Percentiles rank a stretch among this genome's conserved stretches.
These are phyloP conservation scores for Phialophora tarda DNA, from an alignment of 2,329 filamentous ascomycete species.

Conservation along the genomic window DNA sequence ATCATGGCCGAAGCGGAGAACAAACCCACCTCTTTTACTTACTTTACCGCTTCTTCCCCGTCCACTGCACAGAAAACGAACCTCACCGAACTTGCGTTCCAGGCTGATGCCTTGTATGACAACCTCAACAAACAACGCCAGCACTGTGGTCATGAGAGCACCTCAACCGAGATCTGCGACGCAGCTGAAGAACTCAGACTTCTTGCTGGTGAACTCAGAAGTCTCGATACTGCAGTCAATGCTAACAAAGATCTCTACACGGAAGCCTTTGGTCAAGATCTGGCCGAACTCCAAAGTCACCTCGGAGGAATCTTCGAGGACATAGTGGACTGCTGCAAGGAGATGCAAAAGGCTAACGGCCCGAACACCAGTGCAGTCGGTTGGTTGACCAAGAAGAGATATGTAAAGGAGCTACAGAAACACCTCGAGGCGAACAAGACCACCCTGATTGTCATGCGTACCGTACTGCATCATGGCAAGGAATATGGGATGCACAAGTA, in stretches of 20 bases:
- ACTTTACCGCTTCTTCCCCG: background rate
- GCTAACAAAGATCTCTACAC: conserved; percentile 36
- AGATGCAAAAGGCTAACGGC: conserved; percentile 37
- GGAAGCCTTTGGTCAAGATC: conserved; percentile 37
- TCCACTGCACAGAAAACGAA: background rate
- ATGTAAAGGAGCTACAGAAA: conserved; percentile 37
- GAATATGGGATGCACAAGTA: conserved; percentile 39
- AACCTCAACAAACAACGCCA: conserved; percentile 29
- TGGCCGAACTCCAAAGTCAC: conserved; percentile 35
- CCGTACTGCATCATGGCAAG: conserved; percentile 39
- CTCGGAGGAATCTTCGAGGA: conserved; percentile 38
- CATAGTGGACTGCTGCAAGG: conserved; percentile 36
- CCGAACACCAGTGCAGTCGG: conserved; percentile 26
- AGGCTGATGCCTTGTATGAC: conserved; percentile 30
- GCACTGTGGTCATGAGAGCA: conserved; percentile 35
- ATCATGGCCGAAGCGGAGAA: background rate
- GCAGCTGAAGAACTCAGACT: conserved; percentile 33
- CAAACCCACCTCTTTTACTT: background rate
- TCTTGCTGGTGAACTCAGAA: conserved; percentile 32
- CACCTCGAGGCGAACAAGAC: conserved; percentile 40
- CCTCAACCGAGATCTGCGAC: conserved; percentile 32
- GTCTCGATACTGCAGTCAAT: conserved; percentile 34
- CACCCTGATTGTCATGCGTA: conserved; percentile 40
- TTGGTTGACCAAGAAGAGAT: conserved; percentile 38
- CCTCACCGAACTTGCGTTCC: conserved; percentile 24